Base-by-base conservation (phyloP, 2,329 filamentous ascomycete species). In the Aureobasidium pullulans region DNA sequence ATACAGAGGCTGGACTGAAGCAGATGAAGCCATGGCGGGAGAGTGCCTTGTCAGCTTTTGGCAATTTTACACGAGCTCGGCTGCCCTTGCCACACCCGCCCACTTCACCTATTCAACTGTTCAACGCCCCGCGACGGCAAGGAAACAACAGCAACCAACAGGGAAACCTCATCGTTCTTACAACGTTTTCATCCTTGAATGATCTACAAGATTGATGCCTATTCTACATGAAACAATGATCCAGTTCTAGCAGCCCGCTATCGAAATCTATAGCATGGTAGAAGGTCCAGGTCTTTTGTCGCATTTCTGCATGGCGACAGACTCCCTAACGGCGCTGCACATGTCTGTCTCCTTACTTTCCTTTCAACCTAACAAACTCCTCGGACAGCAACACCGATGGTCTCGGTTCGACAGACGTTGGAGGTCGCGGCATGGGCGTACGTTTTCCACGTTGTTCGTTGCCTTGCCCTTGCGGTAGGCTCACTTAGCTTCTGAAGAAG, bases 81-180 rank as follows among this genome's bases (percentile, higher is more conserved):
- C 47, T 49, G 47, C n/a, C 28, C 47, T 49, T 49, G 32, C 47
- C n/a, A 10, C 7, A 7, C 1, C 8, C 29, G n/a, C 29, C 13
- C 13, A 16, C 16, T 28, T 37, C 32, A 15, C 6, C 32, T 19
- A n/a, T 28, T 10, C 46, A 28, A 49, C 47, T n/a, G 47, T 37
- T n/a, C 31, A 49, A 49, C 31, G 32, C 47, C 16, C n/a, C 32
- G 16, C 32, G 31, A 49, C 32, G 47, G 47, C 47, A 37, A 36
- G 32, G 47, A 49, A 49, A 49, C 47, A 49, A 36, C 47, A 49
- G 47, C 47, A 49, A 49, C 47, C 47, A 49, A 49, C 47, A 36
- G 32, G 34, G 34, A 37, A 49, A 36, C 23, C 10, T 16, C 16
- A n/a, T 16, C 47, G 47, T 49, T 49, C 19, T 16, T 32, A 15